These are phyloP conservation scores for Filobasidium uniguttulatum DNA, from an alignment of 1,284 basidiomycete species.

Conservation along the genomic window DNA sequence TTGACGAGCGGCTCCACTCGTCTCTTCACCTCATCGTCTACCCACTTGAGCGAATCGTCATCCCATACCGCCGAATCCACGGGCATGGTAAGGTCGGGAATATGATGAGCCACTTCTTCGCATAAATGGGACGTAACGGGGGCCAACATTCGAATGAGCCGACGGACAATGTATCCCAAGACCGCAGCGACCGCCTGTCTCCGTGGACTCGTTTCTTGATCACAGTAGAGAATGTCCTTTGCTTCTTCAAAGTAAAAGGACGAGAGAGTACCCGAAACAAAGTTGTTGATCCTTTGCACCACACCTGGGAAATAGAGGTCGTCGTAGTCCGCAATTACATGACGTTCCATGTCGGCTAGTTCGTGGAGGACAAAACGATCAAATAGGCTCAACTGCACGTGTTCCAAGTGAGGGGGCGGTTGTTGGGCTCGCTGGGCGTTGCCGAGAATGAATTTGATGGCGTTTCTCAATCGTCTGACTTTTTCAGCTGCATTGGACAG, in stretches of 20 bases:
- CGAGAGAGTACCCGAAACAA: slow-evolving; percentile 43
- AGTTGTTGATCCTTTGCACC: slow-evolving; percentile 36
- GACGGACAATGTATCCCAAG: slow-evolving; percentile 53
- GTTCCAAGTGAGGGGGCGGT: not conserved
- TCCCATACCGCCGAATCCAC: slow-evolving; percentile 2
- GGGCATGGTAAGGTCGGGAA: too few relatives aligned
- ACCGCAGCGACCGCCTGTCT: slow-evolving; percentile 58
- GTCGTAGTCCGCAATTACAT: slow-evolving; percentile 54
- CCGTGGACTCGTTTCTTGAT: slow-evolving; percentile 43
- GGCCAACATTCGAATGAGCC: slow-evolving; percentile 59
- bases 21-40: slow-evolving; percentile 7
- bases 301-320: slow-evolving; percentile 70
- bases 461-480: slow-evolving; percentile 75
- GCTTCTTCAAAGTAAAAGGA: slow-evolving; percentile 72
- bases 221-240: slow-evolving; percentile 82
- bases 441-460: slow-evolving; percentile 77
- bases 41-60: slow-evolving; percentile 13
- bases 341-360: slow-evolving; percentile 55
- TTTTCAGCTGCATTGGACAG: slow-evolving; percentile 65
- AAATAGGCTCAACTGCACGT: slow-evolving; percentile 49
- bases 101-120: slow-evolving; percentile 64
- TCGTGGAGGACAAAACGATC: slow-evolving; percentile 80
- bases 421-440: slow-evolving; percentile 46
- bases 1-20: slow-evolving; percentile 21
- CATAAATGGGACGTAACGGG: slow-evolving; percentile 84